phyloP scores from a whole-genome alignment of 208 protist species.

The Willaertia magna region DNA sequence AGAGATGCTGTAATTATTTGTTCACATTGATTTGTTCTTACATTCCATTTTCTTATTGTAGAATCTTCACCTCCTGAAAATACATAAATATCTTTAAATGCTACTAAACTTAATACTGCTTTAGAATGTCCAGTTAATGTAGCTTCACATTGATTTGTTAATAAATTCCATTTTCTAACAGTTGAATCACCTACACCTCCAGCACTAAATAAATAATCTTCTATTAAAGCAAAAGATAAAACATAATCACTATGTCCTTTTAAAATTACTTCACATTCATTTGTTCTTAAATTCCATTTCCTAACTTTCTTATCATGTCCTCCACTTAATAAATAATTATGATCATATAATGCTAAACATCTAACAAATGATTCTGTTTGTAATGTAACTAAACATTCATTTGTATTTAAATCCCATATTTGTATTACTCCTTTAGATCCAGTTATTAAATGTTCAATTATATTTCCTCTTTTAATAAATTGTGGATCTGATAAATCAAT shows the following conservation, averaged over 20 bases:
- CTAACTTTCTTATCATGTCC: neutral
- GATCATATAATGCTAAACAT: neutral
- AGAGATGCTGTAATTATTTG: neutral
- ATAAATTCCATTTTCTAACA: neutral
- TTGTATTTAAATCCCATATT: neutral
- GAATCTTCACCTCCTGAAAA: neutral
- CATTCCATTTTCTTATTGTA: neutral
- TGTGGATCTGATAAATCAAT: neutral
- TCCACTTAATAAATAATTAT: neutral
- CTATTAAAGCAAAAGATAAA: neutral
- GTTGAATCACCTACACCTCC: neutral
- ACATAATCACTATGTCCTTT: neutral
- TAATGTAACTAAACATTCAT: neutral
- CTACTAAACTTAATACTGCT: neutral
- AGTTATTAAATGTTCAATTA: neutral
- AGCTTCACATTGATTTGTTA: neutral
- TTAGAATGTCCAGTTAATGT: neutral
- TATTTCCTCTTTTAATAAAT: neutral
- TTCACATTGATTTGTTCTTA: neutral
- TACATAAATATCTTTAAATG: neutral
- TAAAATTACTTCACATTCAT: neutral
- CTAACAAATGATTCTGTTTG: neutral
- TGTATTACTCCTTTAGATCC: neutral
- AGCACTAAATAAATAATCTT: neutral
- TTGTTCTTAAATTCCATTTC: neutral